These are phyloP conservation scores for Penicillium vulpinum DNA, from an alignment of 2,329 filamentous ascomycete species.

Conservation along the genomic window DNA sequence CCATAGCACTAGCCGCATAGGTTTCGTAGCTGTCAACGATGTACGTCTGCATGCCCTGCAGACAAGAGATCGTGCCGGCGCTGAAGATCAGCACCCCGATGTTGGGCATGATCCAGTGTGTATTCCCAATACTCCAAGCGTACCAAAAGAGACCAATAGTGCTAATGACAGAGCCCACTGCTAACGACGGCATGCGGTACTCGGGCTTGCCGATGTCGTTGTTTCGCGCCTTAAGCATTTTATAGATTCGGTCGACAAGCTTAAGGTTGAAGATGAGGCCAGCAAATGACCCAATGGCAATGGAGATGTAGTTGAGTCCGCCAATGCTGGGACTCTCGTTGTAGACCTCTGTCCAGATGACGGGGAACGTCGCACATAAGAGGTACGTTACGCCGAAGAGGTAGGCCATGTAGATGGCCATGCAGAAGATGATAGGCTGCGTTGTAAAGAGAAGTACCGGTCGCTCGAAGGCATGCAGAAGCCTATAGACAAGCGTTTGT, in stretches of 20 bases:
- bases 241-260: neutral
- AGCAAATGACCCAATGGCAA: neutral
- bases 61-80: conserved; percentile 41
- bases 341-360: neutral
- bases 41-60: conserved; percentile 42
- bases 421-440: conserved; percentile 59
- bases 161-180: neutral
- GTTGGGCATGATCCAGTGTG: conserved; percentile 47
- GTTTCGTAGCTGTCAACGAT: conserved; percentile 32
- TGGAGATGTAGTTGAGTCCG: neutral
- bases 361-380: neutral
- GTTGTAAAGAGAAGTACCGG: conserved; percentile 55
- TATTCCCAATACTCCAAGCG: conserved; percentile 2
- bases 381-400: neutral
- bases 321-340: neutral
- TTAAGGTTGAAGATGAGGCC: neutral
- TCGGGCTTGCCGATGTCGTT: neutral
- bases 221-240: neutral
- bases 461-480: conserved; percentile 30
- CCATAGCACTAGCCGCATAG: conserved; percentile 32
- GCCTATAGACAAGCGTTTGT: conserved; percentile 18
- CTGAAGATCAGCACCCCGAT: conserved; percentile 51
- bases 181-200: neutral
- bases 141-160: conserved; percentile 52
- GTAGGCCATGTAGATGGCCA: conserved; percentile 55